A percentile compares a stretch with the other conserved stretches of the same genome.
Evolutionary conservation across 2,329 filamentous ascomycete genomes (phyloP).

Genomic region (Aspergillus sp.): DNA sequence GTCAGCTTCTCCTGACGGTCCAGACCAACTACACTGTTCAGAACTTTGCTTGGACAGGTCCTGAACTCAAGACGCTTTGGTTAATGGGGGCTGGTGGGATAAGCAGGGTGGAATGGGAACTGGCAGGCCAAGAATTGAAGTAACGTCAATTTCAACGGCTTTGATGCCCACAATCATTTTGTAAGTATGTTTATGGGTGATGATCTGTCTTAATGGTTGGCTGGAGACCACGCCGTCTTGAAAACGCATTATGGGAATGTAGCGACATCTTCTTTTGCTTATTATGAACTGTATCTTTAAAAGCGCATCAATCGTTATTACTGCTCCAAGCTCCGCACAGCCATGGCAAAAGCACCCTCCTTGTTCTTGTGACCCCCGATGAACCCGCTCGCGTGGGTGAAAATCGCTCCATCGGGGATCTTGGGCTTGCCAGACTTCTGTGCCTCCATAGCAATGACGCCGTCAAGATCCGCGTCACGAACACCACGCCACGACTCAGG

Average conservation of each 20-base stretch:
- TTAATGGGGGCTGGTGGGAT: conserved; percentile 35
- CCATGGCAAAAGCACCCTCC: conserved; percentile 82
- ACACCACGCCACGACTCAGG: conserved; percentile 90
- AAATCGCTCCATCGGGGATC: conserved; percentile 59
- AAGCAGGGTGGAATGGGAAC: conserved; percentile 32
- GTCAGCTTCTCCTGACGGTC: conserved; percentile 32
- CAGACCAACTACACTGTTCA: conserved; percentile 41
- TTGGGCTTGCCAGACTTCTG: conserved; percentile 32
- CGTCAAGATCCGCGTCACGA: conserved; percentile 75
- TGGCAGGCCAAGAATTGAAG: conserved; percentile 26
- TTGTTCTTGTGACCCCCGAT: conserved; percentile 93
- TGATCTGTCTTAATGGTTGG: no score
- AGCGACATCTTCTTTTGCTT: not conserved
- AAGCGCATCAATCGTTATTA: conserved; percentile 3
- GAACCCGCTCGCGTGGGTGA: conserved; percentile 91
- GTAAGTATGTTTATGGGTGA: no score
- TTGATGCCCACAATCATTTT: no score
- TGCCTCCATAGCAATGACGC: conserved; percentile 38
- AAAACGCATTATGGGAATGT: not conserved
- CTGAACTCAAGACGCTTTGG: conserved; percentile 35
- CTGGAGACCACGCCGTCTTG: no score
- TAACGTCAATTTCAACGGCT: not conserved
- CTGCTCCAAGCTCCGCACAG: conserved; percentile 38
- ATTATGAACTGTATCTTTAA: not conserved
- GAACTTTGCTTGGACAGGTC: conserved; percentile 40